These are phyloP conservation scores for Rosa multiflora DNA, from an alignment of 306 rosid species.

Conservation along the genomic window DNA sequence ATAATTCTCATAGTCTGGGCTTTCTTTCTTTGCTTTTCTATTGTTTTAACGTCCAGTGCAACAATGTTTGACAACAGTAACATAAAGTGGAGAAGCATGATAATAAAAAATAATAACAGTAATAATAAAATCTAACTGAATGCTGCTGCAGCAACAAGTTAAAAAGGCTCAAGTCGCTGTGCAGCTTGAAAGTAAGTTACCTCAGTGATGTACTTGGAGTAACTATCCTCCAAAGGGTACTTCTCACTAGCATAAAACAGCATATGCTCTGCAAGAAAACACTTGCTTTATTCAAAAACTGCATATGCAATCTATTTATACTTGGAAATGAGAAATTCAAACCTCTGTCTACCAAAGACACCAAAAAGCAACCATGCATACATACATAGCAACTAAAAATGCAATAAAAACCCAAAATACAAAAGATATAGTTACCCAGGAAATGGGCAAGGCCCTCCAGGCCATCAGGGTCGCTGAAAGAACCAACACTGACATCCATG, in stretches of 20 bases:
- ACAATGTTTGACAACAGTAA: not conserved
- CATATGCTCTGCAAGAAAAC: constrained; percentile 76
- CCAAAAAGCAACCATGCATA: not conserved
- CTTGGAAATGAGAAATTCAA: not conserved
- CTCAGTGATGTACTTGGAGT: constrained; percentile 84
- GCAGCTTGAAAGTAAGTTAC: constrained; percentile 31
- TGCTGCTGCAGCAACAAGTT: not conserved
- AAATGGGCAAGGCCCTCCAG: constrained; percentile 98
- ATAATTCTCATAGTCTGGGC: not conserved
- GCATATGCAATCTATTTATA: not conserved
- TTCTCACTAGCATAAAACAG: constrained; percentile 98
- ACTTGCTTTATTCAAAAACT: constrained; percentile 10
- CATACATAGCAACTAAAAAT: not conserved
- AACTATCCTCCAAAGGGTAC: constrained; percentile 90
- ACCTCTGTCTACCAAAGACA: not conserved
- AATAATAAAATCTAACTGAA: not conserved
- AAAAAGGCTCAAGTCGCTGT: not conserved
- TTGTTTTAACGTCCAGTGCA: not conserved
- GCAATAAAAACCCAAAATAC: not conserved
- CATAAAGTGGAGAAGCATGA: not conserved
- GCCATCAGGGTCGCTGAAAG: constrained; percentile 81
- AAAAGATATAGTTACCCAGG: constrained; percentile 48
- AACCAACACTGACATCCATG: constrained; percentile 86
- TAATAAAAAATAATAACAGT: not conserved
- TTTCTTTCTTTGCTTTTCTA: not conserved